A percentile compares a stretch with the other conserved stretches of the same genome.
Conservation (phyloP, 805 yeast species). For the Nadsonia fulvescens region DNA sequence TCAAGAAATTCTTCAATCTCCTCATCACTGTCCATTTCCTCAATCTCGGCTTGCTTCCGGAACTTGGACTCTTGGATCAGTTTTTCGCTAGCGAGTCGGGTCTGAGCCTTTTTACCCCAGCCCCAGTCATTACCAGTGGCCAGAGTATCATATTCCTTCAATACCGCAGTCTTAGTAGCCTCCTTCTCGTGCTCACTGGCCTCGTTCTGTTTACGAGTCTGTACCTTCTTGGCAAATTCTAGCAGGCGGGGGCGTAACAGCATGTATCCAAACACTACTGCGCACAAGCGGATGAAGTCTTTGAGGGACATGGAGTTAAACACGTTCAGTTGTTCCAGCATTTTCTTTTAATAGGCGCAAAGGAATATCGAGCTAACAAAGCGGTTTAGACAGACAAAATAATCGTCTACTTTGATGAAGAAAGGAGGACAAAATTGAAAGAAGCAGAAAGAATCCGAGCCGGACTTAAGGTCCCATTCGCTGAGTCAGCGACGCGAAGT, state of each 20-base stretch:
- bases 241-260: conserved; percentile 6
- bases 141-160: conserved; percentile 37
- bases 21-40: conserved; percentile 2
- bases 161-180: conserved; percentile 70
- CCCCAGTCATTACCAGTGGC: conserved; percentile 5
- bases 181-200: conserved; percentile 1
- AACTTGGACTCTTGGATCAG: conserved; percentile 1
- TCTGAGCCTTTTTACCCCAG: conserved; percentile 6
- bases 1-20: conserved; percentile 5
- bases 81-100: conserved; percentile 4
- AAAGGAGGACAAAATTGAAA: too few relatives aligned
- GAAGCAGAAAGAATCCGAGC: too few relatives aligned
- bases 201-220: conserved; percentile 3
- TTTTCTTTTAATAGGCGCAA: too few relatives aligned
- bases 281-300: conserved; percentile 6
- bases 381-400: too few relatives aligned
- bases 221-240: conserved; percentile 5
- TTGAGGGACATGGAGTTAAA: too few relatives aligned
- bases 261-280: conserved; percentile 5
- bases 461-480: too few relatives aligned
- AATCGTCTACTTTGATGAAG: too few relatives aligned
- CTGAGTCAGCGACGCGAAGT: too few relatives aligned
- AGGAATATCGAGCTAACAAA: too few relatives aligned
- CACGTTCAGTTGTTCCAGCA: too few relatives aligned
- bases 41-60: conserved; percentile 3